Evolutionary conservation across 163 green algal genomes (phyloP), one percentile per base, ranked within the genome.

Genomic region (Chlorella variabilis): DNA sequence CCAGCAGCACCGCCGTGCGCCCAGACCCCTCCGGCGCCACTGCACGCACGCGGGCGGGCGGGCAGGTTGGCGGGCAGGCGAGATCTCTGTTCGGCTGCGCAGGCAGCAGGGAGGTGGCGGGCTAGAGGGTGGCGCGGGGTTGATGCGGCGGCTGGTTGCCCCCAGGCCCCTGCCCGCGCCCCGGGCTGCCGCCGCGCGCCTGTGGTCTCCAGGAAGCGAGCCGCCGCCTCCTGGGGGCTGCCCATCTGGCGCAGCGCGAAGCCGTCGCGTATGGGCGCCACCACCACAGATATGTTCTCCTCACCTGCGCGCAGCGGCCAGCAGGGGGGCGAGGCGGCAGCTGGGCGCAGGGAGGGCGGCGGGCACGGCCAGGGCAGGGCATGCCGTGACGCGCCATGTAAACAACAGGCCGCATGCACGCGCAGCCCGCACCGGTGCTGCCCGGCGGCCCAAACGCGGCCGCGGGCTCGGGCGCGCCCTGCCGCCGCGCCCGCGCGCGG

Each of bases 231-330:
- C 31, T 88, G 67, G 1, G 93, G 84, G 4, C 36, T 79, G 3
- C 94, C 94, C 61, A 98, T 81, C 65, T 67, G 80, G n/a, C 83
- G 42, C 42, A 97, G 85, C 21, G 42, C 83, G 87, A 98, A 98
- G 31, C 93, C 91, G 15, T 85, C 33, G 8, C 77, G 59, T 69
- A 97, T 95, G 39, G 94, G 92, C 2, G 94, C 93, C n/a, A 94
- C 94, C 11, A 98, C 88, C 2, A 97, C 91, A 39, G 80, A 91
- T 39, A 98, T 83, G 75, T 98, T 98, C 78, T 94, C 89, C 81
- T 80, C 73, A 27, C 73, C 71, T 79, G 71, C 71, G 49, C 17
- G 23, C 5, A 33, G 20, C 9, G 23, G 39, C 27, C 25, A 29
- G 39, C 8, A 21, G 27, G 18, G 59, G 59, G 59, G 5, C 29